Evolutionary conservation across 306 rosid genomes (phyloP), one percentile per base, ranked within the genome.

Genomic region (Dryas alaskensis): DNA sequence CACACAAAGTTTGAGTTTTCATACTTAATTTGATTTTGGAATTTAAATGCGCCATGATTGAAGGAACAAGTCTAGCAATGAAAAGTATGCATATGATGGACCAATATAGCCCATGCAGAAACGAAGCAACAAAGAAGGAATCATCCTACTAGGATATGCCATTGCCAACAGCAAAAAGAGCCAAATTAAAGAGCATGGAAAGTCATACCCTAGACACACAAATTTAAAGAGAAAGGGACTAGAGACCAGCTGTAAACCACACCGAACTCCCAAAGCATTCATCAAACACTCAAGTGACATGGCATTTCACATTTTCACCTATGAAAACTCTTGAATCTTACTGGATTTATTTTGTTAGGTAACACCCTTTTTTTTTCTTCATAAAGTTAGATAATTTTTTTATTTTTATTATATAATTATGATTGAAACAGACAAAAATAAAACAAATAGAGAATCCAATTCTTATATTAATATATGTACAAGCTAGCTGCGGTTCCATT

Each of bases 111-210:
- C 37, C 37, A 31, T 31, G 37, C 37, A 31, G 37, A 31, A 31
- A 31, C 44, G 75, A 71, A 58, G 54, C 65, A 22, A 27, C 48
- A 1, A 14, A 22, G 74, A 76, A 76, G 52, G 60, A 0, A 22
- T 0, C 22, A 58, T 45, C 73, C 66, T 8, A 5, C 17, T n/a
- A 4, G 46, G 16, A 45, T 13, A 58, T 60, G 60, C 39, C 22
- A 73, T 45, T 60, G 60, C 39, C 22, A 61, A 73, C 22, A 27
- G 54, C 10, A 17, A 57, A 71, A 16, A 3, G 37, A 42, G 14
- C 22, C 16, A 11, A 7, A 66, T 46, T 6, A 25, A 19, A 10
- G 22, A 8, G 39, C 44, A 22, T 7, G 42, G 6, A 44, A 57
- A 66, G 40, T 25, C 37, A 67, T 0, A 0, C 1, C 0, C 7